These are phyloP conservation scores for Aspergillus egyptiacus DNA, from an alignment of 495 filamentous ascomycete species.

Conservation along the genomic window DNA sequence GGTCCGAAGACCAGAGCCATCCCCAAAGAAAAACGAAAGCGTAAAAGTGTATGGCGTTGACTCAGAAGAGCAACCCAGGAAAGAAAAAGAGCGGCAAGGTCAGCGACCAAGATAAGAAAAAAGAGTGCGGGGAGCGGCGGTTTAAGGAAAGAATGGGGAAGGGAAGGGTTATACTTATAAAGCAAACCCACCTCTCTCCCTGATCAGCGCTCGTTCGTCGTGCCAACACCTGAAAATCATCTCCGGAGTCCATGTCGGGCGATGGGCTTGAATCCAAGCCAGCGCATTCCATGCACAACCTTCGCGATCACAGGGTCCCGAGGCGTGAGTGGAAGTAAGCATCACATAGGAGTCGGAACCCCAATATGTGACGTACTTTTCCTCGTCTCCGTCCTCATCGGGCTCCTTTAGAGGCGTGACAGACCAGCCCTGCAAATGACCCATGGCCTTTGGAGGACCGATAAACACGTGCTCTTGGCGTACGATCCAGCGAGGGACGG, in stretches of 20 bases:
- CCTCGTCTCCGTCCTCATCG: constrained; percentile 20
- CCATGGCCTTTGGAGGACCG: constrained; percentile 14
- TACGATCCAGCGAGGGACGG: constrained; percentile 22
- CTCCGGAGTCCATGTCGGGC: constrained; percentile 8
- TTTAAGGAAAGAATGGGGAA: constrained; percentile 5
- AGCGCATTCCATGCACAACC: constrained; percentile 16
- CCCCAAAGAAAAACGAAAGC: neutral
- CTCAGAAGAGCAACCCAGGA: no score
- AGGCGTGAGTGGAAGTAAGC: constrained; percentile 8
- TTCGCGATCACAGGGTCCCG: constrained; percentile 6
- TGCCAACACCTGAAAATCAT: constrained; percentile 14
- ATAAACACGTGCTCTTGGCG: constrained; percentile 16
- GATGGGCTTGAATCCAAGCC: constrained; percentile 7
- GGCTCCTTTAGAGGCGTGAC: constrained; percentile 17
- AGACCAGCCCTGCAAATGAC: constrained; percentile 21
- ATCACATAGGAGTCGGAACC: constrained; percentile 17
- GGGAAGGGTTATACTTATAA: constrained; percentile 8
- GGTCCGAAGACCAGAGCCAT: constrained; percentile 16
- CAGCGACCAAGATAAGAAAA: no score
- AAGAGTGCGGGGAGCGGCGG: neutral
- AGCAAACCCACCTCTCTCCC: constrained; percentile 6
- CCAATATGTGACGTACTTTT: constrained; percentile 23
- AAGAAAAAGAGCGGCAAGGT: no score
- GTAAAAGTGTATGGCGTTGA: no score
- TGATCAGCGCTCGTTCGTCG: constrained; percentile 1